Evolutionary conservation across 352 stramenopile species (phyloP).

Genomic region (Globisporangium cylindrosporum): DNA sequence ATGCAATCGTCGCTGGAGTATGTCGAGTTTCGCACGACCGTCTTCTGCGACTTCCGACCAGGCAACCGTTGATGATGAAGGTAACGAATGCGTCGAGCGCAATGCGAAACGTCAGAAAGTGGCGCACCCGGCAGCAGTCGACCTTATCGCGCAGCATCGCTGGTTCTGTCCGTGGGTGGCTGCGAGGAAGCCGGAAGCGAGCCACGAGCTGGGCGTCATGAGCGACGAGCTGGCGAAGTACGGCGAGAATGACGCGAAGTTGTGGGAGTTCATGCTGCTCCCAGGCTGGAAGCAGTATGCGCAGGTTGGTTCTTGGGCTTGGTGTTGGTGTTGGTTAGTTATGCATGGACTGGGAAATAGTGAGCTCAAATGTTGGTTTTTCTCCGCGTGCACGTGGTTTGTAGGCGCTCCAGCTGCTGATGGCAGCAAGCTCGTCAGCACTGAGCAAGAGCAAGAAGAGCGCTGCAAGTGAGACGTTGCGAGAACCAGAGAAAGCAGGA

Average conservation of each 20-base stretch:
- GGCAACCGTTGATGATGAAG: neutral
- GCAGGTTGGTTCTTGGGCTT: constrained; percentile 10
- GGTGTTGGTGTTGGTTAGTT: neutral
- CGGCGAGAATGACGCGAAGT: constrained; percentile 15
- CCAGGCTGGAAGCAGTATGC: constrained; percentile 33
- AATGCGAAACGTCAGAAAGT: constrained; percentile 35
- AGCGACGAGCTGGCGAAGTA: constrained; percentile 11
- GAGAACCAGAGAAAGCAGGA: neutral
- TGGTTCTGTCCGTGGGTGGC: constrained; percentile 63
- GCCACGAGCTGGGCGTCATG: constrained; percentile 4
- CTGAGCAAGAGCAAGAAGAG: neutral
- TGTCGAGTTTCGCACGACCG: neutral
- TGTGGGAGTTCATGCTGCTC: constrained; percentile 23
- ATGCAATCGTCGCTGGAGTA: constrained; percentile 44
- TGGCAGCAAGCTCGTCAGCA: neutral
- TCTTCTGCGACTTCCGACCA: neutral
- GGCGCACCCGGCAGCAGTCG: neutral
- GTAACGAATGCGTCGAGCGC: neutral
- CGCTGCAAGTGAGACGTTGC: neutral
- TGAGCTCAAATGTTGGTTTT: no score
- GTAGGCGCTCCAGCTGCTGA: neutral
- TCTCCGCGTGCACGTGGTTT: neutral
- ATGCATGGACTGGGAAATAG: no score
- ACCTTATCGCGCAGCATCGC: constrained; percentile 38
- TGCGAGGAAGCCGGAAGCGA: constrained; percentile 6